Base-by-base conservation (phyloP, 1,284 basidiomycete genomes). In the Ustilago sp. region DNA sequence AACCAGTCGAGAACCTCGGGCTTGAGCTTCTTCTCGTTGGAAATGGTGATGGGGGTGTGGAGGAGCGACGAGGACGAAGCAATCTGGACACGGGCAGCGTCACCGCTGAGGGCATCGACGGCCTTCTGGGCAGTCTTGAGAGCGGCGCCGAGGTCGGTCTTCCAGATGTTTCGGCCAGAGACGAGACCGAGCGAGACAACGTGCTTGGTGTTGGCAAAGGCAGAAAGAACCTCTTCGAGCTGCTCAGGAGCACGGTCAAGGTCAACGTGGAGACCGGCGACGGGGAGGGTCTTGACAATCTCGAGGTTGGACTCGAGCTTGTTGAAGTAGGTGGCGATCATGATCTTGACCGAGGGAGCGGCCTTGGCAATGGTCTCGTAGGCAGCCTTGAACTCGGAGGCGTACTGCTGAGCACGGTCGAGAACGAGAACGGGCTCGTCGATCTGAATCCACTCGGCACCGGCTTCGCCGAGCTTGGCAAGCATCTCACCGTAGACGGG, bases 81-180 rank as follows among this genome's bases (percentile, higher is more conserved):
- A 84, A 98, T 89, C 86, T 97, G 91, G 85, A 99, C 93, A 78
- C 95, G 94, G 47, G 80, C 68, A 32, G 81, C 78, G 55, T 80
- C 70, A 54, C 73, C 72, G 54, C 83, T 82, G 71, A 85, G 75
- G 31, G 63, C 64, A 41, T 74, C 60, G 56, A 84, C 78, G 61
- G 94, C 95, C 88, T 93, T 93, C 89, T 96, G 91, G 70, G 91
- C 94, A 59, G 91, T 88, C 86, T 92, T 91, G 88, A 96, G 90
- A 69, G 94, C 92, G 59, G 91, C 92, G 81, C 90, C 89, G 85
- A 99, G 92, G 89, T 99, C 96, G 76, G 92, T 93, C 91, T 99
- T 99, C 97, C 97, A 99, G 89, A 99, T 94, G 90, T 99, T 99
- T 87, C 97, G 94, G 75, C 97, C 97, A 50, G 97, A 99, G 78